These are phyloP conservation scores for Cymbidium sinense DNA, from an alignment of 106 monocot species.

Conservation along the genomic window DNA sequence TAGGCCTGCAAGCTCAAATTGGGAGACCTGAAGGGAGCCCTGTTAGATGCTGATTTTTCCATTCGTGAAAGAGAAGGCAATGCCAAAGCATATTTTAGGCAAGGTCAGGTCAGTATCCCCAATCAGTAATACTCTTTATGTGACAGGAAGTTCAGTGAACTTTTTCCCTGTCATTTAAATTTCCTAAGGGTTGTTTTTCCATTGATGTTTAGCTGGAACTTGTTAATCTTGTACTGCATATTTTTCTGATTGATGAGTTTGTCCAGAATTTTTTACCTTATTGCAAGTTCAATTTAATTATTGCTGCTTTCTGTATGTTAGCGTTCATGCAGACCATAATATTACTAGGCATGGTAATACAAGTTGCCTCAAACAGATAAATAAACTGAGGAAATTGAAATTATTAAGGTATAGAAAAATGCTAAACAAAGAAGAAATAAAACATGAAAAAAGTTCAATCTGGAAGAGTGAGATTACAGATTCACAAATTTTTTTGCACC, in stretches of 20 bases:
- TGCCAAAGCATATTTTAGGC: slow-evolving; percentile 87
- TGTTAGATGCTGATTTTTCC: slow-evolving; percentile 84
- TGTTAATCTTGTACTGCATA: not conserved
- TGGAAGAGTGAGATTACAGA: too few relatives aligned
- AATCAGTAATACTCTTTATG: not conserved
- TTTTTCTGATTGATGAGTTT: not conserved
- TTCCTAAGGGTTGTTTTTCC: not conserved
- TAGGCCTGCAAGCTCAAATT: slow-evolving; percentile 84
- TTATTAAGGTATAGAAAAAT: too few relatives aligned
- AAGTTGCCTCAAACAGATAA: too few relatives aligned
- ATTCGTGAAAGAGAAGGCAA: slow-evolving; percentile 70
- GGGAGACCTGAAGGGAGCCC: slow-evolving; percentile 64
- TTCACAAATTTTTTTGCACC: too few relatives aligned
- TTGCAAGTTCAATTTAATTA: not conserved
- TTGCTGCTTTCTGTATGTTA: not conserved
- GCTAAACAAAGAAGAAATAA: too few relatives aligned
- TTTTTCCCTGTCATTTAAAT: not conserved
- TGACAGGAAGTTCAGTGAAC: not conserved
- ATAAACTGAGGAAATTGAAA: too few relatives aligned
- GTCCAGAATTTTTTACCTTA: not conserved
- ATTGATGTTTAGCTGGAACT: not conserved
- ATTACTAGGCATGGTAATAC: too few relatives aligned
- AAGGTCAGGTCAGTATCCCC: slow-evolving; percentile 66
- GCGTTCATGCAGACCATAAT: too few relatives aligned
- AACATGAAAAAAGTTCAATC: too few relatives aligned